phyloP scores from a whole-genome alignment of 257 asterid species.

The Handroanthus guayacan region DNA sequence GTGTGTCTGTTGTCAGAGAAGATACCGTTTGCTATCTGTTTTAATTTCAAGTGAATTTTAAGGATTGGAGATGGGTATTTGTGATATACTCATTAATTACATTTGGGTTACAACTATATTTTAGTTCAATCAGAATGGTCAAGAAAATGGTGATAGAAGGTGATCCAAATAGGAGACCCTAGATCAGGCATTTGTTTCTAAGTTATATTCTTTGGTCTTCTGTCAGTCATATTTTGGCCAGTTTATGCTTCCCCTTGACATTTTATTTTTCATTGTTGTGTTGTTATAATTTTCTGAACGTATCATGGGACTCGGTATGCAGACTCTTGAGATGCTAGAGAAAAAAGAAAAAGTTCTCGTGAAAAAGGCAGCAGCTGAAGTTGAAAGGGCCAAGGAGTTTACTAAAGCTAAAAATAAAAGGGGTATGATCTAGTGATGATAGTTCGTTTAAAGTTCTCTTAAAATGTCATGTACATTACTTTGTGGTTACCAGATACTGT shows the following conservation, averaged over 20 bases:
- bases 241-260: slow-evolving; percentile 10
- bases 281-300: slow-evolving; percentile 16
- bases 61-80: no score
- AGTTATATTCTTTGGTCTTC: not conserved
- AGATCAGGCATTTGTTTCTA: not conserved
- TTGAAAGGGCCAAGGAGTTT: slow-evolving; percentile 64
- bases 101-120: not conserved
- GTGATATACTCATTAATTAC: no score
- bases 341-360: slow-evolving; percentile 63
- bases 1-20: no score
- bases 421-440: slow-evolving; percentile 48
- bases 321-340: slow-evolving; percentile 76
- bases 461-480: not conserved
- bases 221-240: slow-evolving; percentile 4
- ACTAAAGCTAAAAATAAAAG: slow-evolving; percentile 66
- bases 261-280: not conserved
- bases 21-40: no score
- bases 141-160: not conserved
- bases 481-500: not conserved
- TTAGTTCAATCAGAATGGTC: slow-evolving; percentile 5
- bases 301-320: slow-evolving; percentile 21
- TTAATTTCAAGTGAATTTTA: no score
- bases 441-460: slow-evolving; percentile 4
- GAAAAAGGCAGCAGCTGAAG: slow-evolving; percentile 64
- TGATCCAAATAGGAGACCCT: not conserved